Evolutionary conservation across 768 basidiomycete species (phyloP).

Genomic region (Pleurotus tuber-regium): DNA sequence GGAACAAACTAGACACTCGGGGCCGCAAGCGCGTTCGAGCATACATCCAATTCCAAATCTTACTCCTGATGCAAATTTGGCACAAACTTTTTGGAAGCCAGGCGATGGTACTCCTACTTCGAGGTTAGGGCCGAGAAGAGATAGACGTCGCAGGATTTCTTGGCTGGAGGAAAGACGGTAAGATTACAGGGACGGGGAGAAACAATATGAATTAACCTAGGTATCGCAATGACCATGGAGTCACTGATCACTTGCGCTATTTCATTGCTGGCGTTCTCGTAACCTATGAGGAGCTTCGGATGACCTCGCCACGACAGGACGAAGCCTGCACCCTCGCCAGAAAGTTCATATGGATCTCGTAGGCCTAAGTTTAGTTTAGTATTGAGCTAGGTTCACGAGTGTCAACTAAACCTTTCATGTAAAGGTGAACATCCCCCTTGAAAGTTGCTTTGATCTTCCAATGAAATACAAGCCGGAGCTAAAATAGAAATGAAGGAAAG

Average conservation of each 20-base stretch:
- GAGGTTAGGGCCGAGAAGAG: constrained; percentile 1
- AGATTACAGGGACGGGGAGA: not conserved
- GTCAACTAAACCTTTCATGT: constrained; percentile 72
- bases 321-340: constrained; percentile 80
- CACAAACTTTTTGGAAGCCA: constrained; percentile 69
- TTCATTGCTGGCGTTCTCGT: constrained; percentile 70
- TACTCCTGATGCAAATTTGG: constrained; percentile 80
- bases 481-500: constrained; percentile 8
- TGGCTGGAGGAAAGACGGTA: constrained; percentile 15
- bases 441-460: constrained; percentile 75
- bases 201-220: constrained; percentile 58
- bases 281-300: constrained; percentile 67
- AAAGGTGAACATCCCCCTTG: constrained; percentile 65
- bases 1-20: constrained; percentile 60
- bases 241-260: constrained; percentile 82
- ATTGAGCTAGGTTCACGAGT: constrained; percentile 1
- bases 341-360: constrained; percentile 73
- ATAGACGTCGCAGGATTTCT: constrained; percentile 1
- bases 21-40: constrained; percentile 79
- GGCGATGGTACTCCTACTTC: constrained; percentile 18
- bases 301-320: constrained; percentile 81
- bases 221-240: constrained; percentile 79
- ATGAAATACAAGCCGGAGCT: constrained; percentile 81
- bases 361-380: constrained; percentile 49
- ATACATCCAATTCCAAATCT: constrained; percentile 83